These are phyloP conservation scores for Syzygium malaccense DNA, from an alignment of 441 rosid species.

Conservation along the genomic window DNA sequence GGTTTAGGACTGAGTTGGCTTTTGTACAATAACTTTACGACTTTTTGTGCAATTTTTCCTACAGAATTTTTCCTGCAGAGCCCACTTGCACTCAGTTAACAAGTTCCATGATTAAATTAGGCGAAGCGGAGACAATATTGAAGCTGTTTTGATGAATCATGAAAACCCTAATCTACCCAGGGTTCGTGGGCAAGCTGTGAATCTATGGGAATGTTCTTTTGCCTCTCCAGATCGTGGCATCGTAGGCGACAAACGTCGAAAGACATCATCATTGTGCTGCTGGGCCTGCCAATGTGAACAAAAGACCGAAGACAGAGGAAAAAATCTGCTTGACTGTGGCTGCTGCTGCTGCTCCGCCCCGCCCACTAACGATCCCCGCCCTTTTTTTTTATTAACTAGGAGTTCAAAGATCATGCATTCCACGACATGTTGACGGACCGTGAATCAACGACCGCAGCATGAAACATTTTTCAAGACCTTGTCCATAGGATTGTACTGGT, in stretches of 20 bases:
- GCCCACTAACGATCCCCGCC: background rate
- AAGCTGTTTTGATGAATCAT: background rate
- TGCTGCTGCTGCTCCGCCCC: background rate
- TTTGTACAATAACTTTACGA: no score
- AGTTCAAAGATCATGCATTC: background rate
- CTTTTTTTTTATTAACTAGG: no score
- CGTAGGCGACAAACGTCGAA: background rate
- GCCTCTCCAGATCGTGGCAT: background rate
- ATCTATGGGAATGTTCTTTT: background rate
- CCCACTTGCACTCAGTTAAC: no score
- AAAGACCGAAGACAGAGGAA: background rate
- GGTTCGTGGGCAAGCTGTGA: background rate
- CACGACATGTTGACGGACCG: background rate
- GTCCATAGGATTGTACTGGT: background rate
- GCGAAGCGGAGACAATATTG: background rate
- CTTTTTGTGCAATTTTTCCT: no score
- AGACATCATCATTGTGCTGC: background rate
- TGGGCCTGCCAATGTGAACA: background rate
- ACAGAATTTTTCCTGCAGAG: no score
- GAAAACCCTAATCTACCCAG: background rate
- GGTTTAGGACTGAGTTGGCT: no score
- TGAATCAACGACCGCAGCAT: background rate
- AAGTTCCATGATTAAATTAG: no score
- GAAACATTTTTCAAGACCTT: background rate
- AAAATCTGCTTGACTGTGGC: background rate